phyloP scores from a whole-genome alignment of 495 filamentous ascomycete genomes.

The Podospora anserina region DNA sequence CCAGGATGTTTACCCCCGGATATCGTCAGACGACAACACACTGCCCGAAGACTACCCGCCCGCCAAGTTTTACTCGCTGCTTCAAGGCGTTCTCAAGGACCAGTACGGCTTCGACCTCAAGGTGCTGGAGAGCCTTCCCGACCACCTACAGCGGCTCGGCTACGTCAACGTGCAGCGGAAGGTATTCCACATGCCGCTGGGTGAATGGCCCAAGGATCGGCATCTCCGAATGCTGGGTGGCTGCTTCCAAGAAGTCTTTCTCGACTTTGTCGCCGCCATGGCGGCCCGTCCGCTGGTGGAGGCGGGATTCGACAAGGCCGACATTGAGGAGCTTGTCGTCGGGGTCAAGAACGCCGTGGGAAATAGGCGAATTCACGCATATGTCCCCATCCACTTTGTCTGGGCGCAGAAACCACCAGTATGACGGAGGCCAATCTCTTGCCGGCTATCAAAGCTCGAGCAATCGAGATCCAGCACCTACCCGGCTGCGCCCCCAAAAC shows the following conservation, averaged over 20 bases:
- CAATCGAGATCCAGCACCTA: neutral
- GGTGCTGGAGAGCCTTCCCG: constrained; percentile 38
- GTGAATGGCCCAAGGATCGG: constrained; percentile 58
- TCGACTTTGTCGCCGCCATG: constrained; percentile 55
- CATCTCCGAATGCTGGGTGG: constrained; percentile 57
- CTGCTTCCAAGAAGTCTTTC: constrained; percentile 46
- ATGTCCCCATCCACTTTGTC: constrained; percentile 42
- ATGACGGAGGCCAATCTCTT: constrained; percentile 10
- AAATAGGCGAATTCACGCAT: constrained; percentile 39
- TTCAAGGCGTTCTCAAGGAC: constrained; percentile 27
- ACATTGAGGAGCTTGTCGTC: constrained; percentile 33
- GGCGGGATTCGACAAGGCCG: constrained; percentile 41
- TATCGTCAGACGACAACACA: constrained; percentile 52
- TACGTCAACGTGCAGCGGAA: constrained; percentile 53
- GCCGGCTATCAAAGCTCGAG: neutral
- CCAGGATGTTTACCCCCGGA: constrained; percentile 53
- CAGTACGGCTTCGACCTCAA: constrained; percentile 47
- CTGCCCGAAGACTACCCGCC: constrained; percentile 47
- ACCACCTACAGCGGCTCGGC: constrained; percentile 41
- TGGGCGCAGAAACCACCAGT: constrained; percentile 43
- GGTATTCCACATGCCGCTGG: constrained; percentile 57
- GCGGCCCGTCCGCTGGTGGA: constrained; percentile 53
- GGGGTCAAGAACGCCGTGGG: constrained; percentile 29
- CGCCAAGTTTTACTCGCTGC: constrained; percentile 36
- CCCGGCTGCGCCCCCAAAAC: neutral